phyloP scores from a whole-genome alignment of 441 rosid genomes.

The Viola pubescens region DNA sequence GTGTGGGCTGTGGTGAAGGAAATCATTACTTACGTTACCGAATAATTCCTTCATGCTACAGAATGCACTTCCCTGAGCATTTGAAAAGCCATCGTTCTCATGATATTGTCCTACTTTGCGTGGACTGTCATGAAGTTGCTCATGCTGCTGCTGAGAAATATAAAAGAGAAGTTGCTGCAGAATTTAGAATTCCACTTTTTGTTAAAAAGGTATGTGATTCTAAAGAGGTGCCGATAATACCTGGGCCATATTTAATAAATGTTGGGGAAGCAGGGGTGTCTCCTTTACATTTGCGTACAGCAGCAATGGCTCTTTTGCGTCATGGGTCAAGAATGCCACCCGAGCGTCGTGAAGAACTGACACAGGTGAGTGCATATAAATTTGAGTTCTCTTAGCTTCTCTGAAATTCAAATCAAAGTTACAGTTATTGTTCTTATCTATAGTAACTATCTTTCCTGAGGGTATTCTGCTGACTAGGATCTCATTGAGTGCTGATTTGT shows the following conservation, averaged over 20 bases:
- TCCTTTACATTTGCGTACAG: constrained; percentile 76
- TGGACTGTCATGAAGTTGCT: constrained; percentile 92
- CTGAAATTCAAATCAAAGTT: not conserved
- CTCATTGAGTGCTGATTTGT: too few relatives aligned
- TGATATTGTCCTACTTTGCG: constrained; percentile 94
- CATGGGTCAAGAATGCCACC: constrained; percentile 83
- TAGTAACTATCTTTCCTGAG: too few relatives aligned
- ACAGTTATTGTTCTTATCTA: too few relatives aligned
- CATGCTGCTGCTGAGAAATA: constrained; percentile 96
- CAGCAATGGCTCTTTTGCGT: constrained; percentile 91
- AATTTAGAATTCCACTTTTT: constrained; percentile 82
- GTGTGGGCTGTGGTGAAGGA: constrained; percentile 95
- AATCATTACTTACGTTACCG: constrained; percentile 86
- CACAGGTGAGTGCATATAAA: constrained; percentile 35
- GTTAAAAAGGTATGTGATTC: constrained; percentile 66
- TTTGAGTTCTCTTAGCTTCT: not conserved
- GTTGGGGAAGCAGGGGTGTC: constrained; percentile 67
- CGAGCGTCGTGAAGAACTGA: constrained; percentile 63
- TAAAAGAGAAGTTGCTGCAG: constrained; percentile 62
- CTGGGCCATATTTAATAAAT: constrained; percentile 27
- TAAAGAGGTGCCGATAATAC: constrained; percentile 30
- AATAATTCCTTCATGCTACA: constrained; percentile 91
- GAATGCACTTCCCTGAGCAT: constrained; percentile 97
- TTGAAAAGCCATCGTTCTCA: constrained; percentile 96
- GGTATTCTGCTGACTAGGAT: too few relatives aligned